A percentile compares a stretch with the other conserved stretches of the same genome.
These are phyloP conservation scores for Neonectria faginata DNA, from an alignment of 2,329 filamentous ascomycete genomes.

Conservation along the genomic window DNA sequence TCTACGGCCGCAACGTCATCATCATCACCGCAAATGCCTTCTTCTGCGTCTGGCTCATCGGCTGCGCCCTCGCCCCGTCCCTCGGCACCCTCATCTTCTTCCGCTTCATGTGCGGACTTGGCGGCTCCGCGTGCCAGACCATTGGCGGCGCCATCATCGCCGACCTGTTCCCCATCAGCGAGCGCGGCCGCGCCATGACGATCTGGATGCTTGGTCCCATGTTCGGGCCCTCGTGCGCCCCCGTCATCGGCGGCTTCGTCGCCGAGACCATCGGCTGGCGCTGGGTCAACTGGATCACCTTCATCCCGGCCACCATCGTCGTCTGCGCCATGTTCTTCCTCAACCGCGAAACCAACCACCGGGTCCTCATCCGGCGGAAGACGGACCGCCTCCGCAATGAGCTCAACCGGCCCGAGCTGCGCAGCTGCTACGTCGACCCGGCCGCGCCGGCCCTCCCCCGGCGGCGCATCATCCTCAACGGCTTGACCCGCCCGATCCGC, in stretches of 20 bases:
- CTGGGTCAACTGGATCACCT: slow-evolving; percentile 65
- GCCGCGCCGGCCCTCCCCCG: slow-evolving; percentile 38
- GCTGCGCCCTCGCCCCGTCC: slow-evolving; percentile 69
- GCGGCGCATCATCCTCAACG: slow-evolving; percentile 56
- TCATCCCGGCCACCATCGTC: slow-evolving; percentile 55
- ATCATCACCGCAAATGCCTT: slow-evolving; percentile 68
- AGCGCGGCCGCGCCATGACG: slow-evolving; percentile 61
- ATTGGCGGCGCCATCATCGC: slow-evolving; percentile 66
- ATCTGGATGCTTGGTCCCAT: slow-evolving; percentile 69
- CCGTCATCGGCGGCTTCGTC: slow-evolving; percentile 63
- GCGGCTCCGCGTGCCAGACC: slow-evolving; percentile 66
- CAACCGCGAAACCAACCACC: slow-evolving; percentile 56
- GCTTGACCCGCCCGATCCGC: slow-evolving; percentile 64
- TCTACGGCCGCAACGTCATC: slow-evolving; percentile 71
- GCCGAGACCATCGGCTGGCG: slow-evolving; percentile 63
- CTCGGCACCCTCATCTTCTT: slow-evolving; percentile 69
- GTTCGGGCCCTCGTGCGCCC: slow-evolving; percentile 63
- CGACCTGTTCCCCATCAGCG: slow-evolving; percentile 63
- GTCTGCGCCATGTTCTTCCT: slow-evolving; percentile 44
- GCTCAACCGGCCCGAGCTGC: slow-evolving; percentile 55
- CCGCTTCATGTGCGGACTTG: slow-evolving; percentile 69
- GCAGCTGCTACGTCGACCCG: slow-evolving; percentile 60
- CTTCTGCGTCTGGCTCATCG: slow-evolving; percentile 73
- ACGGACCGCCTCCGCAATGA: slow-evolving; percentile 57
- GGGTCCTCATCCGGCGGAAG: slow-evolving; percentile 64